A percentile compares a stretch with the other conserved stretches of the same genome.
These are phyloP conservation scores for Chytridium lagenaria DNA, from an alignment of 371 early-diverging fungal genomes.

Conservation along the genomic window DNA sequence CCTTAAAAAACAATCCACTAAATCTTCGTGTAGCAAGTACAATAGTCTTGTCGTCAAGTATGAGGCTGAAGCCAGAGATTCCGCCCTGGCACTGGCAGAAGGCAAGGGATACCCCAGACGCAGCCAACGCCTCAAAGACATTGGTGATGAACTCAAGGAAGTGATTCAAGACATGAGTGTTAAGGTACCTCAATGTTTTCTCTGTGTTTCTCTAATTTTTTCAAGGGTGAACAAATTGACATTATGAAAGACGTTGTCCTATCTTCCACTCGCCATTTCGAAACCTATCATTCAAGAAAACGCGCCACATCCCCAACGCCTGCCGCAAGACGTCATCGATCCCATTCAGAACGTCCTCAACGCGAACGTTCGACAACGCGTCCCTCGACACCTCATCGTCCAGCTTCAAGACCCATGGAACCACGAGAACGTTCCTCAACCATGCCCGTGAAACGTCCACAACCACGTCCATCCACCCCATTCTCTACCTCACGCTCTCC, in stretches of 20 bases:
- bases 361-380: background rate
- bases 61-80: slow-evolving; percentile 43
- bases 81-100: slow-evolving; percentile 14
- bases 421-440: background rate
- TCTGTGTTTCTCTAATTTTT: background rate
- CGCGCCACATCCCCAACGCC: slow-evolving; percentile 16
- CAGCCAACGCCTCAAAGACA: slow-evolving; percentile 31
- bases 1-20: background rate
- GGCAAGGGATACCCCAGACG: background rate
- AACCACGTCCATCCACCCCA: background rate
- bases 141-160: slow-evolving; percentile 51
- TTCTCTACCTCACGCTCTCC: background rate
- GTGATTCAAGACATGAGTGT: slow-evolving; percentile 55
- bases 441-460: background rate
- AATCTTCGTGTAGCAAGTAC: slow-evolving; percentile 42
- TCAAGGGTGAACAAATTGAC: slow-evolving; percentile 52
- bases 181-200: slow-evolving; percentile 43
- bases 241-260: slow-evolving; percentile 54
- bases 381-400: background rate
- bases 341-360: slow-evolving; percentile 14
- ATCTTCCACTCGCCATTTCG: slow-evolving; percentile 16
- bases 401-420: background rate
- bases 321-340: background rate
- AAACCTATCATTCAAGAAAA: background rate
- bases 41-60: slow-evolving; percentile 51